Evolutionary conservation across 768 basidiomycete species (phyloP).

Genomic region (Russula olivacea): DNA sequence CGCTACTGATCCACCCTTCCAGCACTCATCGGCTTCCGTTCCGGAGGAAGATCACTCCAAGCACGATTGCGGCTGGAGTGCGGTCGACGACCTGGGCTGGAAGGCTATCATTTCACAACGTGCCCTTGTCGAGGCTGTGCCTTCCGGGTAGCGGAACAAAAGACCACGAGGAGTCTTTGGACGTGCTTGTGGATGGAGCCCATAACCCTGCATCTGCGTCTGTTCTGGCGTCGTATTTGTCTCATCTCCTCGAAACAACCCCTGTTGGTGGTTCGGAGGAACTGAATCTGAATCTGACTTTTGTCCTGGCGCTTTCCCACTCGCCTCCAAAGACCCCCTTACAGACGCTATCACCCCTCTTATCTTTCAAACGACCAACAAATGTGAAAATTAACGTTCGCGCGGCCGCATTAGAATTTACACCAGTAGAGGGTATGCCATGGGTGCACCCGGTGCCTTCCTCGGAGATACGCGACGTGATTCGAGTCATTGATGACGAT

Average conservation of each 20-base stretch:
- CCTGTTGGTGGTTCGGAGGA: conserved; percentile 25
- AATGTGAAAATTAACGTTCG: conserved; percentile 32
- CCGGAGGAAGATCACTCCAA: conserved; percentile 40
- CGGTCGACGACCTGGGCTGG: conserved; percentile 68
- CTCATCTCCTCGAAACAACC: conserved; percentile 34
- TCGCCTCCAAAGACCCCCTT: conserved; percentile 79
- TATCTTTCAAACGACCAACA: conserved; percentile 36
- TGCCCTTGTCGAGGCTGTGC: conserved; percentile 27
- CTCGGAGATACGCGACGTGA: conserved; percentile 43
- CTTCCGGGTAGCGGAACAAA: neutral
- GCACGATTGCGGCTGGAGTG: conserved; percentile 54
- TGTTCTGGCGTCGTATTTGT: conserved; percentile 62
- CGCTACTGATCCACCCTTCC: conserved; percentile 42
- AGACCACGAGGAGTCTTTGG: conserved; percentile 25
- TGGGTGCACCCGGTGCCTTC: conserved; percentile 73
- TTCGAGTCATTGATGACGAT: conserved; percentile 40
- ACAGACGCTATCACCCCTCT: conserved; percentile 64
- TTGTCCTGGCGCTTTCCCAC: conserved; percentile 75
- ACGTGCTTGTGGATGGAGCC: conserved; percentile 83
- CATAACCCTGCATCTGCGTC: conserved; percentile 80
- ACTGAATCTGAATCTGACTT: conserved; percentile 46
- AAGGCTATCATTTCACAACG: conserved; percentile 63
- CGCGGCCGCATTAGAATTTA: conserved; percentile 58
- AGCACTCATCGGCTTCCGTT: conserved; percentile 26
- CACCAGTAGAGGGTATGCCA: conserved; percentile 85